Base-by-base conservation (phyloP, 257 asterid species). In the Phtheirospermum japonicum region DNA sequence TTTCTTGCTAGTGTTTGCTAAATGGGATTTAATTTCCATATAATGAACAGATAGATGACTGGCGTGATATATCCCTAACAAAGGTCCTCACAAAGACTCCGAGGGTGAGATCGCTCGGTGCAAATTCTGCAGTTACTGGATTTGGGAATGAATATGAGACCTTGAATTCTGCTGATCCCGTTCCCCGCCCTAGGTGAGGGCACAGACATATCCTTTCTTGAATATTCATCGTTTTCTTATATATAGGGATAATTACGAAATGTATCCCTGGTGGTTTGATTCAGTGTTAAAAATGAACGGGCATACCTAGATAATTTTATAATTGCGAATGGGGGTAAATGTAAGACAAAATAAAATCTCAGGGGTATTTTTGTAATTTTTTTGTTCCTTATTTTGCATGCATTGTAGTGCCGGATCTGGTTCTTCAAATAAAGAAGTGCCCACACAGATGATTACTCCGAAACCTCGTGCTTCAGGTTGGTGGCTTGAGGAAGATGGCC, bases 401-500 rank as follows among this genome's bases (percentile, higher is more conserved):
- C 32, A 43, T 75, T 49, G 63, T 70, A 79, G 84, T 69, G 58
- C 65, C 14, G 80, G 75, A 64, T 73, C 81, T 49, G 76, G 80
- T 66, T 76, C 81, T 55, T 56, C 81, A 60, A 73, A 64, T 65
- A 83, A 74, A 67, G 87, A 80, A 45, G 66, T 68, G 45, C 56
- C 83, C 55, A 71, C 70, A 60, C 84, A 65, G 67, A 83, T 68
- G 66, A 57, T 57, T 68, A 42, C 71, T 60, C 28, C 76, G 39
- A 81, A 81, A 61, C 43, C 77, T 45, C 69, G 75, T 13, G 81
- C 83, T 66, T 66, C 76, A 40, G 90, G 78, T 63, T 83, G 83
- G 88, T 81, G 88, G 88, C 78, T 72, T 65, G 95, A 81, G 52
- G 88, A 85, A 73, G 95, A 81, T 75, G 88, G 90, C 71, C 58